Percentiles rank a stretch among this genome's conserved stretches.
These are phyloP conservation scores for Lecanicillium sp. DNA, from an alignment of 2,329 filamentous ascomycete species.

Conservation along the genomic window DNA sequence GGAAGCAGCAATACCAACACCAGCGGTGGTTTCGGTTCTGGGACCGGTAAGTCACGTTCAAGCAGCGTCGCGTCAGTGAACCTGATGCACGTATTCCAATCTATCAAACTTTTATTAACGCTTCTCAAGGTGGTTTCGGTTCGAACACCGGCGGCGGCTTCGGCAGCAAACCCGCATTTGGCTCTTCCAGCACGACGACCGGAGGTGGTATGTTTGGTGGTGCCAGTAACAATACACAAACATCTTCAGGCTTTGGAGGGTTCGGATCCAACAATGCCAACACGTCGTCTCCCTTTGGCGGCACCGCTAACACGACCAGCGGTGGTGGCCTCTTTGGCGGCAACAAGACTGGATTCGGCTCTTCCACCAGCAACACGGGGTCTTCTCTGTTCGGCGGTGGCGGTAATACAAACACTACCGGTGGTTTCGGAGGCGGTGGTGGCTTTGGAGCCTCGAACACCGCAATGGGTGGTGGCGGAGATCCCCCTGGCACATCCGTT, in stretches of 20 bases:
- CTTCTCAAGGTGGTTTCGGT: constrained; percentile 26
- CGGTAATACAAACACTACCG: constrained; percentile 16
- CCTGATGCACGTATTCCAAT: too few species aligned
- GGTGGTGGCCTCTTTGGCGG: constrained; percentile 46
- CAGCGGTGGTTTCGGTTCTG: constrained; percentile 27
- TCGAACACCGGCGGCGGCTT: constrained; percentile 22
- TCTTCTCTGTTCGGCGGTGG: constrained; percentile 39
- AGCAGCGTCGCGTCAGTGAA: not conserved
- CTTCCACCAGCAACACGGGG: constrained; percentile 28
- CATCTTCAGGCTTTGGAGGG: constrained; percentile 28
- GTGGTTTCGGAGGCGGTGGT: constrained; percentile 28
- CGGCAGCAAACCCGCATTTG: constrained; percentile 44
- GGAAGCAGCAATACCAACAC: constrained; percentile 26
- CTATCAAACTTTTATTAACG: constrained; percentile 10
- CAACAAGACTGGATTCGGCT: constrained; percentile 44
- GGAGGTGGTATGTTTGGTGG: constrained; percentile 39
- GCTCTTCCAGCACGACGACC: constrained; percentile 27
- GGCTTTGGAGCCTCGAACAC: constrained; percentile 25
- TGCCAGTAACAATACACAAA: constrained; percentile 27
- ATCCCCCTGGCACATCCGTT: constrained; percentile 60
- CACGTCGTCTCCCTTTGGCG: constrained; percentile 31
- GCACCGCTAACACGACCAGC: constrained; percentile 17
- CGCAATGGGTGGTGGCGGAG: constrained; percentile 42
- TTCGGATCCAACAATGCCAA: constrained; percentile 28
- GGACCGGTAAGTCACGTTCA: constrained; percentile 20